These are phyloP conservation scores for Thamnidium elegans DNA, from an alignment of 192 early-diverging fungal genomes.

Conservation along the genomic window DNA sequence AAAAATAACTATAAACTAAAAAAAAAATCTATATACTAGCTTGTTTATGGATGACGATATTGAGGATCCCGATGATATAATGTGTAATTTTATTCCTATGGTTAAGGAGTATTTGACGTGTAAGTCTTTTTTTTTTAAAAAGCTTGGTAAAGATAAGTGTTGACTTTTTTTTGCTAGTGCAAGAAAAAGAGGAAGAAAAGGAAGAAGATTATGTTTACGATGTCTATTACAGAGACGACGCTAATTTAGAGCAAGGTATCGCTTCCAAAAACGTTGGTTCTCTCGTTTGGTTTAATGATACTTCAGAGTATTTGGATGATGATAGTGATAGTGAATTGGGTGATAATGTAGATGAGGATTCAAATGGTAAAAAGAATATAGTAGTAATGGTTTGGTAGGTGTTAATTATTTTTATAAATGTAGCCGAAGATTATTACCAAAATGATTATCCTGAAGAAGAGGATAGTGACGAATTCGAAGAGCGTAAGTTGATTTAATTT, in stretches of 20 bases:
- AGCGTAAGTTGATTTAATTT: slow-evolving; percentile 30
- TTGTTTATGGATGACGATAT: slow-evolving; percentile 24
- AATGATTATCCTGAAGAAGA: slow-evolving; percentile 80
- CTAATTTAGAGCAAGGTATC: slow-evolving; percentile 27
- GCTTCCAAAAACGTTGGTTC: slow-evolving; percentile 37
- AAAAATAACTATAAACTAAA: too few relatives aligned
- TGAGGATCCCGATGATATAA: slow-evolving; percentile 47
- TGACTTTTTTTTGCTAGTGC: slow-evolving; percentile 3
- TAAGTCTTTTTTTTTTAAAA: slow-evolving; percentile 16
- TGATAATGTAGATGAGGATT: slow-evolving; percentile 56
- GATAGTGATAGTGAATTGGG: slow-evolving; percentile 30
- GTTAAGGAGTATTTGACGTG: slow-evolving; percentile 61
- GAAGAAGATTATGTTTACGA: slow-evolving; percentile 75
- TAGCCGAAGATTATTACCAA: slow-evolving; percentile 75
- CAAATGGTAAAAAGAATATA: slow-evolving; percentile 48
- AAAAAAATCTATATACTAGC: slow-evolving; percentile 7
- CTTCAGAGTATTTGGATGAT: slow-evolving; percentile 40
- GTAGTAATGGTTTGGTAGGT: background rate
- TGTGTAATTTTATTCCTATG: slow-evolving; percentile 69
- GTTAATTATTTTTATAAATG: slow-evolving; percentile 19
- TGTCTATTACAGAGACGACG: slow-evolving; percentile 62
- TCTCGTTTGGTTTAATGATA: slow-evolving; percentile 51
- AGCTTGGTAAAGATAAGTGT: too few relatives aligned
- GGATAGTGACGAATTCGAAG: slow-evolving; percentile 33
- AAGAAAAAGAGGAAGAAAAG: slow-evolving; percentile 28